Conservation (phyloP, 2,329 filamentous ascomycete genomes). For the Neocucurbitaria cava region DNA sequence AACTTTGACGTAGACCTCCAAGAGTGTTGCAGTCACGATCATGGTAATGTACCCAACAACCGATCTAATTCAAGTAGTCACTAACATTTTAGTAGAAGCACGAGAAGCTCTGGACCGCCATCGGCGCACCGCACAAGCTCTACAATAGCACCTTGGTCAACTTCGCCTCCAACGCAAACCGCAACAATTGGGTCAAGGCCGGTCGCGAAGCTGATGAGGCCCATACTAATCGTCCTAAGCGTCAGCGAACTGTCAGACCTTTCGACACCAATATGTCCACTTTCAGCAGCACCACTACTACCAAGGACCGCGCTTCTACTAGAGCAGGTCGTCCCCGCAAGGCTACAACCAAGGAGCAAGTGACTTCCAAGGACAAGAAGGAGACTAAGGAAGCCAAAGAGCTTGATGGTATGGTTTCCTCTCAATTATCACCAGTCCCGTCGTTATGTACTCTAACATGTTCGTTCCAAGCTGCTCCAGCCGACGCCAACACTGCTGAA, state of each 20-base stretch:
- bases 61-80: neutral
- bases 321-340: neutral
- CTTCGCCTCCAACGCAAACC: constrained; percentile 11
- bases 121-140: constrained; percentile 22
- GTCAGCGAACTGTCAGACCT: neutral
- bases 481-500: neutral
- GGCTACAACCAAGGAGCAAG: too few species aligned
- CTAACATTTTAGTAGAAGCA: constrained; percentile 14
- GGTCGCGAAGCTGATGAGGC: constrained; percentile 8
- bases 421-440: too few species aligned
- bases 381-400: neutral
- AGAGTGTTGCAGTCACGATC: constrained; percentile 11
- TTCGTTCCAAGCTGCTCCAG: neutral
- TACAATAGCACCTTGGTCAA: constrained; percentile 13
- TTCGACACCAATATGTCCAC: neutral
- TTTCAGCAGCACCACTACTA: neutral
- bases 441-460: neutral
- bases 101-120: constrained; percentile 14
- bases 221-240: neutral
- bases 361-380: neutral
- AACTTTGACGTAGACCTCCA: constrained; percentile 4
- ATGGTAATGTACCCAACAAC: constrained; percentile 6
- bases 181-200: constrained; percentile 12
- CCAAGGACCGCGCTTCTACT: neutral
- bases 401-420: neutral